Percentiles rank a stretch among this genome's conserved stretches.
phyloP scores from a whole-genome alignment of 176 grass and related monocot species.

The Bonia amplexicaulis region DNA sequence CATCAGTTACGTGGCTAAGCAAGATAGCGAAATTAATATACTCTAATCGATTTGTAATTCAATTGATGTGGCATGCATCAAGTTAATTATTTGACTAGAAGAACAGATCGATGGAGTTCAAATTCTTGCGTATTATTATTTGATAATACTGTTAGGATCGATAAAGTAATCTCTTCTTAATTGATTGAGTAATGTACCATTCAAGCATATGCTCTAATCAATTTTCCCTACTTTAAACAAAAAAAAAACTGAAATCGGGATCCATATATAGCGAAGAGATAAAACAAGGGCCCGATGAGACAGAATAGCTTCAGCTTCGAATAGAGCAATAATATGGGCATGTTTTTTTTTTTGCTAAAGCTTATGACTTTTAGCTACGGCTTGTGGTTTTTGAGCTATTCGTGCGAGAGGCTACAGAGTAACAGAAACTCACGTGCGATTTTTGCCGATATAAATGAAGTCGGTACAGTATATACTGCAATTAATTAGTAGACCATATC shows the following conservation, averaged over 20 bases:
- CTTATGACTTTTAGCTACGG: too few relatives aligned
- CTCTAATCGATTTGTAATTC: background rate
- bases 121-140: background rate
- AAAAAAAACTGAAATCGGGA: background rate
- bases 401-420: too few relatives aligned
- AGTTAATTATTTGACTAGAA: background rate
- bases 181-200: background rate
- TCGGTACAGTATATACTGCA: too few relatives aligned
- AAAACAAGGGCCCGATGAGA: background rate
- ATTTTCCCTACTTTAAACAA: background rate
- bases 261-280: background rate
- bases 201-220: background rate
- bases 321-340: constrained; percentile 2
- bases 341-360: too few relatives aligned
- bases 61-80: background rate
- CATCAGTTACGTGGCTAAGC: background rate
- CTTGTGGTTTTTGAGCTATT: too few relatives aligned
- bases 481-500: rapidly evolving
- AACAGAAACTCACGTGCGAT: too few relatives aligned
- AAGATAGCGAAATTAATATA: background rate
- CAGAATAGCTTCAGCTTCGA: constrained; percentile 7
- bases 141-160: background rate
- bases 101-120: background rate
- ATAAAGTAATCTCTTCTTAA: background rate
- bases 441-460: too few relatives aligned